Percentiles rank a stretch among this genome's conserved stretches.
These are phyloP conservation scores for Clohesyomyces aquaticus DNA, from an alignment of 495 filamentous ascomycete species.

Conservation along the genomic window DNA sequence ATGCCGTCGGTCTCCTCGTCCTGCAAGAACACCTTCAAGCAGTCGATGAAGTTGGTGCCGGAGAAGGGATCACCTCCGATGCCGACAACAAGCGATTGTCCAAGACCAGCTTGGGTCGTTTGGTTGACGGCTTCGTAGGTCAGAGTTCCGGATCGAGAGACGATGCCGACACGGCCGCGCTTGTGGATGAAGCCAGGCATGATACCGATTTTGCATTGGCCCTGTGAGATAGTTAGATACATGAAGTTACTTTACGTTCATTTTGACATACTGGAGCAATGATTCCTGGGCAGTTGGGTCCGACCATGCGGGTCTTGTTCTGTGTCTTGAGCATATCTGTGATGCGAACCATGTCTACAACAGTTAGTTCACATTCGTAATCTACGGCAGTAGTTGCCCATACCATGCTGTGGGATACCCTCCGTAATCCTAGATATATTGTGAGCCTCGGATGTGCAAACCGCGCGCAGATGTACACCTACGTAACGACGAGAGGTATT, in stretches of 20 bases:
- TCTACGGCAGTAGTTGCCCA: slow-evolving; percentile 35
- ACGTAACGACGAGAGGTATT: slow-evolving; percentile 89
- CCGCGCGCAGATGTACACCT: slow-evolving; percentile 36
- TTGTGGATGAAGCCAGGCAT: slow-evolving; percentile 99
- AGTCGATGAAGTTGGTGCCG: slow-evolving; percentile 99
- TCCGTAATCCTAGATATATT: slow-evolving; percentile 76
- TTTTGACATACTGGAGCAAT: slow-evolving; percentile 72
- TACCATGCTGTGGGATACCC: slow-evolving; percentile 95
- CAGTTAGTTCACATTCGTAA: slow-evolving; percentile 18
- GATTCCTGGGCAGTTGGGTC: slow-evolving; percentile 98
- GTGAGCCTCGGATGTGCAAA: slow-evolving; percentile 25
- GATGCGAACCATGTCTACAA: slow-evolving; percentile 95
- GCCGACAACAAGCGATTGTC: slow-evolving; percentile 96
- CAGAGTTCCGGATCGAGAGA: slow-evolving; percentile 95
- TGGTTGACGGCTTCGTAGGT: slow-evolving; percentile 99
- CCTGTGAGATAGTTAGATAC: slow-evolving; percentile 53
- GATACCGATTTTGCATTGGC: slow-evolving; percentile 99
- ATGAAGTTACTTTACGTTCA: slow-evolving; percentile 21
- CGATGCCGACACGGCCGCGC: slow-evolving; percentile 96
- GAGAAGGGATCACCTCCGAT: slow-evolving; percentile 99
- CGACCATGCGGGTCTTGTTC: slow-evolving; percentile 92
- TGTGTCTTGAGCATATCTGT: slow-evolving; percentile 98
- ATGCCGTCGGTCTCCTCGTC: slow-evolving; percentile 98
- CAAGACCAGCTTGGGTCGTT: slow-evolving; percentile 93
- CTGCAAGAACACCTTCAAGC: slow-evolving; percentile 92